Evolutionary conservation across 352 stramenopile species (phyloP).

Genomic region (Phytophthora sp.): DNA sequence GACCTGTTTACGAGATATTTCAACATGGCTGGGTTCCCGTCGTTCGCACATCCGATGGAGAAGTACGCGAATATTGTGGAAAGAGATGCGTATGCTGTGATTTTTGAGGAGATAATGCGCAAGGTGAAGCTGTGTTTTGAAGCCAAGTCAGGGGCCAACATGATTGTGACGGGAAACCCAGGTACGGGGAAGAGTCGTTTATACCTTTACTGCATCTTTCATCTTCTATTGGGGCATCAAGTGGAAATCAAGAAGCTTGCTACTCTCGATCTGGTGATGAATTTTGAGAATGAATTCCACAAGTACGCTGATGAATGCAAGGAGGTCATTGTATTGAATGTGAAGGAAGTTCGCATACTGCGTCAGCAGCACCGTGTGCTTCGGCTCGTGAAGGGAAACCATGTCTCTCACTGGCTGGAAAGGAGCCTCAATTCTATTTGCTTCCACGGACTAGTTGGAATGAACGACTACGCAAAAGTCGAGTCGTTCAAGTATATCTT

Average conservation of each 20-base stretch:
- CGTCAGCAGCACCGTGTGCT: too few species aligned
- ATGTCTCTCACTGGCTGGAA: background rate
- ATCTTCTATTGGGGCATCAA: too few species aligned
- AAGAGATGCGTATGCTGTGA: slow-evolving; percentile 11
- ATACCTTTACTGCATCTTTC: background rate
- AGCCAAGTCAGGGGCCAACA: background rate
- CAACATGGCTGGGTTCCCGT: slow-evolving; percentile 14
- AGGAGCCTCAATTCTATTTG: background rate
- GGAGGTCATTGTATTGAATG: too few species aligned
- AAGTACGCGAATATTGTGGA: slow-evolving; percentile 13
- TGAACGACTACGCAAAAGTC: background rate
- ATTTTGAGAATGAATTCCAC: too few species aligned
- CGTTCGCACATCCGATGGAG: slow-evolving; percentile 7
- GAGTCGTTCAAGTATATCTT: slow-evolving; percentile 6
- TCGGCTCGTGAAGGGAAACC: too few species aligned
- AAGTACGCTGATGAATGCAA: background rate
- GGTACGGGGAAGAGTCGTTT: background rate
- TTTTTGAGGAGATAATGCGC: slow-evolving; percentile 13
- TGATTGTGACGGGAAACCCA: background rate
- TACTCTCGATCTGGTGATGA: too few species aligned
- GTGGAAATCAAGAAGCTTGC: too few species aligned
- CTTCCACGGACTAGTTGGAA: background rate
- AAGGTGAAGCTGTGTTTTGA: slow-evolving; percentile 7
- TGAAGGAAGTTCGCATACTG: too few species aligned
- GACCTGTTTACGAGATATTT: slow-evolving; percentile 13